Conservation (phyloP, 108 stramenopile species). For the Cyclostephanos invisitatus region DNA sequence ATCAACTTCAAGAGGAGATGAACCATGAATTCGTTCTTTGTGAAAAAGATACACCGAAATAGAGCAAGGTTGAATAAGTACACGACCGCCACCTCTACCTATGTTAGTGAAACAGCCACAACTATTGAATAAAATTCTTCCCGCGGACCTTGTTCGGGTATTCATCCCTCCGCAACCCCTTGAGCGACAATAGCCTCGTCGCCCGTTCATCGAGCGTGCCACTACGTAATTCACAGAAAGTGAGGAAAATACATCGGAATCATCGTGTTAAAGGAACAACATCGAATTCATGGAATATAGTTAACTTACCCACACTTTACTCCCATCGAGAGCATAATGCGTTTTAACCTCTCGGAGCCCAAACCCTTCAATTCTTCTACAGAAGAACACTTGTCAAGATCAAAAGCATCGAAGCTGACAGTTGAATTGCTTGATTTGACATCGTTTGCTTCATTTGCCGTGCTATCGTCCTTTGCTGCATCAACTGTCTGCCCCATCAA, state of each 20-base stretch:
- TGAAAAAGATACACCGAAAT: no score
- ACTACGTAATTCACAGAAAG: slow-evolving; percentile 14
- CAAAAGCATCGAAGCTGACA: slow-evolving; percentile 38
- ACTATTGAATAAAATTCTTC: slow-evolving; percentile 56
- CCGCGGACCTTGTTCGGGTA: slow-evolving; percentile 74
- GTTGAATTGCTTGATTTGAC: slow-evolving; percentile 1
- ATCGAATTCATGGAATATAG: background rate
- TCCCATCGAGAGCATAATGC: slow-evolving; percentile 77
- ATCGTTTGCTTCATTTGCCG: background rate
- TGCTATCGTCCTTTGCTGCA: background rate
- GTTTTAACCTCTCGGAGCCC: slow-evolving; percentile 88
- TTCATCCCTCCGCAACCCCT: slow-evolving; percentile 75
- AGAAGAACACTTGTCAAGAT: slow-evolving; percentile 58
- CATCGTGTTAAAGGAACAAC: background rate
- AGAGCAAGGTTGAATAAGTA: no score
- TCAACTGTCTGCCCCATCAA: background rate
- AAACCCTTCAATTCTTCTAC: slow-evolving; percentile 62
- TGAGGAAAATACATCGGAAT: background rate
- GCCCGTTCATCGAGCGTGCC: slow-evolving; percentile 85
- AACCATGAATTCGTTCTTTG: no score
- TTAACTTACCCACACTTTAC: slow-evolving; percentile 86
- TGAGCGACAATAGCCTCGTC: slow-evolving; percentile 81
- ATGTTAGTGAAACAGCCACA: background rate
- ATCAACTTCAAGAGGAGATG: no score
- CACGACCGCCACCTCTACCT: background rate